phyloP scores from a whole-genome alignment of 148 eudicot genomes.

The Fagopyrum homotropicum region DNA sequence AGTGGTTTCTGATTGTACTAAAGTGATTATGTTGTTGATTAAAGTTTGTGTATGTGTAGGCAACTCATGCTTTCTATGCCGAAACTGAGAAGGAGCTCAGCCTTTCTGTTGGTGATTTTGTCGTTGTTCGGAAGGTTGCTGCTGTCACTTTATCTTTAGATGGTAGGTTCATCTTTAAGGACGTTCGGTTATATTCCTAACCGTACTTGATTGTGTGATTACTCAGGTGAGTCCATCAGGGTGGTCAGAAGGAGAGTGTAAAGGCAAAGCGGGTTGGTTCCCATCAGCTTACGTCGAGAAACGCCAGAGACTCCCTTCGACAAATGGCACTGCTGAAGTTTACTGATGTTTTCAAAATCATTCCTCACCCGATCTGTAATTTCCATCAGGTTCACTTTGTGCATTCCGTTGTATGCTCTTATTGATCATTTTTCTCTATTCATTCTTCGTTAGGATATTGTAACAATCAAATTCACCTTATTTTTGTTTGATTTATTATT shows the following conservation, averaged over 20 bases:
- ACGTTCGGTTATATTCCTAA: neutral
- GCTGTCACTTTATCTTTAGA: neutral
- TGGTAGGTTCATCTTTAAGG: too few relatives aligned
- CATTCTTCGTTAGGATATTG: neutral
- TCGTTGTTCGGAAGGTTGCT: constrained; percentile 85
- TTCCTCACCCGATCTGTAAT: neutral
- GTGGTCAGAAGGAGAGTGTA: constrained; percentile 97
- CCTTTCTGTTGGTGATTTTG: constrained; percentile 83
- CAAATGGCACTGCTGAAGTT: constrained; percentile 42
- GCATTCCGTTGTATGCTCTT: neutral
- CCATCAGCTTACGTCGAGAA: constrained; percentile 75
- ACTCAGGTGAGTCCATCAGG: constrained; percentile 67
- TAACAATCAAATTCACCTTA: too few relatives aligned
- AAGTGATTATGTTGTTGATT: neutral
- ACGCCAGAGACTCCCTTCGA: constrained; percentile 66
- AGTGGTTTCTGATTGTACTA: neutral
- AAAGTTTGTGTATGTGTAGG: constrained; percentile 34
- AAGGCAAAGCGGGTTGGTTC: constrained; percentile 94
- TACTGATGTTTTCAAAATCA: constrained; percentile 23
- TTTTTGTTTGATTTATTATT: too few relatives aligned
- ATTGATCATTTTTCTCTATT: neutral
- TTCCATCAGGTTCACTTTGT: neutral
- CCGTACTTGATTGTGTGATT: neutral
- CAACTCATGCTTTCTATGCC: constrained; percentile 57
- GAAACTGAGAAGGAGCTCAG: constrained; percentile 81